Conservation (phyloP, 257 asterid species). For the Nyctanthes arbortristis region DNA sequence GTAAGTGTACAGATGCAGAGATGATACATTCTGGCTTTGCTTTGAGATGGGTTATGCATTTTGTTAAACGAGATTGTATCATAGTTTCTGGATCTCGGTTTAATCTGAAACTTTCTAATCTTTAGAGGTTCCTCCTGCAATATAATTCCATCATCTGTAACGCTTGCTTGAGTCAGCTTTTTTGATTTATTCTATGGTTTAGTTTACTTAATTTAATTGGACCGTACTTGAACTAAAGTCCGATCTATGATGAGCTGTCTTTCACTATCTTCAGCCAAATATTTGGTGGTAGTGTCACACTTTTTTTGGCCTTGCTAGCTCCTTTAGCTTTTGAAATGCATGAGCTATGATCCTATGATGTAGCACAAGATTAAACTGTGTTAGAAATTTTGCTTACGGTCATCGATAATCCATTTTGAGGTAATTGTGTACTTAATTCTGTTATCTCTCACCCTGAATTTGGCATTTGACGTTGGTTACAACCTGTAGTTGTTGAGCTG, state of each 20-base stretch:
- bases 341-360: not conserved
- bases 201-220: not conserved
- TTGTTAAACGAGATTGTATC: not conserved
- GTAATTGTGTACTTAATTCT: not conserved
- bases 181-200: not conserved
- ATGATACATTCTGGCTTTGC: not conserved
- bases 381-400: not conserved
- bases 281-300: not conserved
- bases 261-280: not conserved
- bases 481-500: not conserved
- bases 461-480: not conserved
- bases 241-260: not conserved
- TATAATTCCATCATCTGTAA: not conserved
- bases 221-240: not conserved
- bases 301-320: not conserved
- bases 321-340: not conserved
- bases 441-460: not conserved
- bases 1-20: not conserved
- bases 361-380: not conserved
- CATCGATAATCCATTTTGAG: not conserved
- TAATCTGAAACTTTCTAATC: not conserved
- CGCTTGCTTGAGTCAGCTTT: not conserved
- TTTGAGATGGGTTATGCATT: not conserved
- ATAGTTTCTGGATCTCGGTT: not conserved
- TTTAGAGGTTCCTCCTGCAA: not conserved